Percentiles rank a stretch among this genome's conserved stretches.
These are phyloP conservation scores for Rhodocollybia butyracea DNA, from an alignment of 768 basidiomycete genomes.

Conservation along the genomic window DNA sequence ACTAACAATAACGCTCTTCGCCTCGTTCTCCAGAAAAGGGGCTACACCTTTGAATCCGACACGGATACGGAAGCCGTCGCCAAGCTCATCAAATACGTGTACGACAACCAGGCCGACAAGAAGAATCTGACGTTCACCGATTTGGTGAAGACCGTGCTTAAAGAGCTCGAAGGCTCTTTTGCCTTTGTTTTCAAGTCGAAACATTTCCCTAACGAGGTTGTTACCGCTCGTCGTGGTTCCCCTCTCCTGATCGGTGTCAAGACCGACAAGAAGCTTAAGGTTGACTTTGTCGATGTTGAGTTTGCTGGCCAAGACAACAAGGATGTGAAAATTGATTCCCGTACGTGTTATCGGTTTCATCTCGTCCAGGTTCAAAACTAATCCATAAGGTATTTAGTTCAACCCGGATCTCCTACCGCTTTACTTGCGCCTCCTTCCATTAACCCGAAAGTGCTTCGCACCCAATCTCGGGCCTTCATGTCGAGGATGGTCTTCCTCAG, in stretches of 20 bases:
- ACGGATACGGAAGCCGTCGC: conserved; percentile 98
- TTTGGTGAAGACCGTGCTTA: conserved; percentile 91
- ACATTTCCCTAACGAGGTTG: conserved; percentile 95
- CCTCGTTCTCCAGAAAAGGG: conserved; percentile 91
- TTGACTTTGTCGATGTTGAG: conserved; percentile 99
- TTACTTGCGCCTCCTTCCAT: conserved; percentile 65
- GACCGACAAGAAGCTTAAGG: conserved; percentile 99
- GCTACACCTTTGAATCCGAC: conserved; percentile 90
- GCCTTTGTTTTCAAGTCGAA: conserved; percentile 98
- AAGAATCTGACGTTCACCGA: conserved; percentile 83
- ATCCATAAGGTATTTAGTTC: conserved; percentile 27
- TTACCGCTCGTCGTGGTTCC: conserved; percentile 94
- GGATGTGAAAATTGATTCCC: conserved; percentile 34
- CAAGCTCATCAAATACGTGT: conserved; percentile 94
- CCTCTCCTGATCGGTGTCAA: conserved; percentile 97
- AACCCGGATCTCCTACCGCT: conserved; percentile 48
- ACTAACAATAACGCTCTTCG: conserved; percentile 89
- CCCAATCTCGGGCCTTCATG: conserved; percentile 97
- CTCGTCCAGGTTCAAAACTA: neutral
- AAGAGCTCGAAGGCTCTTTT: conserved; percentile 98
- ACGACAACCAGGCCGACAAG: conserved; percentile 88
- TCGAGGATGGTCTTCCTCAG: conserved; percentile 98
- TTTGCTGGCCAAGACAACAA: conserved; percentile 71
- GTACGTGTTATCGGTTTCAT: conserved; percentile 28
- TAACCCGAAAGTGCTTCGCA: conserved; percentile 80